These are phyloP conservation scores for Amylocystis lapponica DNA, from an alignment of 768 basidiomycete genomes.

Conservation along the genomic window DNA sequence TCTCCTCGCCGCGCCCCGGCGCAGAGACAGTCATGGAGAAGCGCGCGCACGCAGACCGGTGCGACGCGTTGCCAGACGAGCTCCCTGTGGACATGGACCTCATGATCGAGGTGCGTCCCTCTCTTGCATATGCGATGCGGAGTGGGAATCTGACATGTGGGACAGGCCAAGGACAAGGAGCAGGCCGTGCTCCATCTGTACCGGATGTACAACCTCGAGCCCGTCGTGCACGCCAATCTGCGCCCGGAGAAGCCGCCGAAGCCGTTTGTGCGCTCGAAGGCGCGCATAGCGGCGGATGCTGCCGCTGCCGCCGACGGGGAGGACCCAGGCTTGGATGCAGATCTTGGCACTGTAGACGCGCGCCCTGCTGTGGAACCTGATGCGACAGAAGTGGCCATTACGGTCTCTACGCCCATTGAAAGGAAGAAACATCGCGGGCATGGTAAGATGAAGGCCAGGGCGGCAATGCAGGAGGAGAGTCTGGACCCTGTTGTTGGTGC, in stretches of 20 bases:
- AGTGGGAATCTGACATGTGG: background rate
- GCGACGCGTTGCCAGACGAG: constrained; percentile 60
- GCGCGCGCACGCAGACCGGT: constrained; percentile 84
- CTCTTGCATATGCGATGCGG: background rate
- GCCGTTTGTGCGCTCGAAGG: constrained; percentile 13
- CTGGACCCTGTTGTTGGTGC: too few relatives aligned
- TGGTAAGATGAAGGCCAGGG: too few relatives aligned
- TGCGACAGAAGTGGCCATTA: too few relatives aligned
- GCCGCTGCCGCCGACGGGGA: constrained; percentile 14
- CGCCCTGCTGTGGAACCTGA: too few relatives aligned
- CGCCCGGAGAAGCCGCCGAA: constrained; percentile 26
- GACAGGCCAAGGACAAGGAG: constrained; percentile 80
- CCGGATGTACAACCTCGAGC: constrained; percentile 65
- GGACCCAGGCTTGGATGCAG: background rate
- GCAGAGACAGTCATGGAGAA: constrained; percentile 80
- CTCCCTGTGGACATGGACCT: constrained; percentile 61
- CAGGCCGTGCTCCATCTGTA: constrained; percentile 88
- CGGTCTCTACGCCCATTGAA: too few relatives aligned
- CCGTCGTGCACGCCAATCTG: constrained; percentile 48
- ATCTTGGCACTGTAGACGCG: too few relatives aligned
- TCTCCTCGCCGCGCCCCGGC: constrained; percentile 84
- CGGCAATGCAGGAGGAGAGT: too few relatives aligned
- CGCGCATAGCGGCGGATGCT: background rate
- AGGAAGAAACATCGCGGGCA: too few relatives aligned
- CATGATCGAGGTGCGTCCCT: constrained; percentile 64